Conservation (phyloP, 108 stramenopile genomes). For the Skeletonema tropicum region DNA sequence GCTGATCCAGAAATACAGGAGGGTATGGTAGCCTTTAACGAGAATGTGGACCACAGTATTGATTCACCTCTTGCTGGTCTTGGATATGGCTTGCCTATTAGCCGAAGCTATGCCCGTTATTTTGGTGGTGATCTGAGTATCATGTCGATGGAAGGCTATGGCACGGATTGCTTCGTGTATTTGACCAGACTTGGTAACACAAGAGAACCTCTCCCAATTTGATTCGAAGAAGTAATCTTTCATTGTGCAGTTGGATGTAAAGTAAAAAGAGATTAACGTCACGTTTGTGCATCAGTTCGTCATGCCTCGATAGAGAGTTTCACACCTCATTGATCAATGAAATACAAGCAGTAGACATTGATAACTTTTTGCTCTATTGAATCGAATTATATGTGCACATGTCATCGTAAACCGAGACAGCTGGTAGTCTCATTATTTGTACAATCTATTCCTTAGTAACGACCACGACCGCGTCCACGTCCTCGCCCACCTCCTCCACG, state of each 20-base stretch:
- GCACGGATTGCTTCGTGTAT: constrained; percentile 98
- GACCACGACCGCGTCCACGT: constrained; percentile 54
- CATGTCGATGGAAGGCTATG: constrained; percentile 99
- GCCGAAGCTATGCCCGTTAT: constrained; percentile 94
- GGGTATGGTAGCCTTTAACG: constrained; percentile 69
- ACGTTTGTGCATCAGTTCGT: too few species aligned
- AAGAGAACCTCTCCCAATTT: constrained; percentile 87
- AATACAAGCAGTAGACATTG: neutral
- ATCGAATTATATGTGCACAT: neutral
- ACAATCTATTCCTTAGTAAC: constrained; percentile 29
- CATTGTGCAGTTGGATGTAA: neutral
- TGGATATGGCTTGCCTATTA: constrained; percentile 98
- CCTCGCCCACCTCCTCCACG: constrained; percentile 59
- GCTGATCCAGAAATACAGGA: constrained; percentile 88
- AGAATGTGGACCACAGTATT: constrained; percentile 86
- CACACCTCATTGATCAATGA: too few species aligned
- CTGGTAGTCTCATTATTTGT: neutral
- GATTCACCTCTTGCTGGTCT: constrained; percentile 97
- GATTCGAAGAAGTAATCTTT: neutral
- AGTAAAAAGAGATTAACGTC: neutral
- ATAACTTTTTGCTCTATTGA: neutral
- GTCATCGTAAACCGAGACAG: neutral
- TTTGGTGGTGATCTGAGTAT: constrained; percentile 98
- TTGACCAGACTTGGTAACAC: constrained; percentile 84
- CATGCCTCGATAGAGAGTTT: too few species aligned